Evolutionary conservation across 306 rosid species (phyloP).

Genomic region (Glycine soja): DNA sequence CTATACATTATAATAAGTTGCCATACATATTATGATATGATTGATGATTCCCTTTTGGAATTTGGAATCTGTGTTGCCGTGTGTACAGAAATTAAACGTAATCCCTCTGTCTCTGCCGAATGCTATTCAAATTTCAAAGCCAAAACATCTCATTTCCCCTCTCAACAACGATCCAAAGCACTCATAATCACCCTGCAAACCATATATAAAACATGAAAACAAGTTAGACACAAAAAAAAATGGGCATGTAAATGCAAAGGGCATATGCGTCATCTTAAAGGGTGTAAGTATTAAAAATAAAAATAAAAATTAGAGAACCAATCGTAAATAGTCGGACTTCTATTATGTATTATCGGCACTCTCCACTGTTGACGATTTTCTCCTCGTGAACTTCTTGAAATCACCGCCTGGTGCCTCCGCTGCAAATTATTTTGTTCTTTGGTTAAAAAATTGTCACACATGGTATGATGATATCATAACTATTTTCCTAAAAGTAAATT

Average conservation of each 20-base stretch:
- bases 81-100: conserved; percentile 38
- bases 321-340: conserved; percentile 61
- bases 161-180: conserved; percentile 78
- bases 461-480: not conserved
- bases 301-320: conserved; percentile 55
- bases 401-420: conserved; percentile 67
- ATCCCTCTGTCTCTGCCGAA: conserved; percentile 48
- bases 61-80: conserved; percentile 40
- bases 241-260: not conserved
- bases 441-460: not conserved
- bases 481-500: not conserved
- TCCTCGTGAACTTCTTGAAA: conserved; percentile 67
- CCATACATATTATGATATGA: not conserved
- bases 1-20: conserved; percentile 15
- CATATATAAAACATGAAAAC: not conserved
- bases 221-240: not conserved
- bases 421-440: conserved; percentile 34
- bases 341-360: conserved; percentile 46
- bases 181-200: conserved; percentile 76
- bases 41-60: conserved; percentile 34
- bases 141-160: not conserved
- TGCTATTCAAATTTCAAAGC: not conserved
- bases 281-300: too few relatives aligned
- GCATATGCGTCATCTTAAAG: not conserved
- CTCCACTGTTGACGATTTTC: conserved; percentile 51